phyloP scores from a whole-genome alignment of 768 basidiomycete genomes.

The Coprinopsis strossmayeri region DNA sequence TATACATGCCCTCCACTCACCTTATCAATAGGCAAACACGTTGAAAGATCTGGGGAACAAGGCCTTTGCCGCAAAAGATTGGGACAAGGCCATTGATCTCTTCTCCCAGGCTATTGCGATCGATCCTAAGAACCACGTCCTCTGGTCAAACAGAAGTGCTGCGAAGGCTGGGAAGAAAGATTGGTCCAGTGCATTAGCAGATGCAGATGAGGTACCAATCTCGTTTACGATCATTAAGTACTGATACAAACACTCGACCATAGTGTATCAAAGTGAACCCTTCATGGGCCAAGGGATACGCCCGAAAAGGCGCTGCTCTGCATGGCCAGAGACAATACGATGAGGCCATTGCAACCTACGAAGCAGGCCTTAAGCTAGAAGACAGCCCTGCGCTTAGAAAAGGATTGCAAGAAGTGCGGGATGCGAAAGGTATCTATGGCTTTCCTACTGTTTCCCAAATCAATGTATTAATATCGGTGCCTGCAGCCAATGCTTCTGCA shows the following conservation, averaged over 20 bases:
- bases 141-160: slow-evolving; percentile 91
- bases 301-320: slow-evolving; percentile 87
- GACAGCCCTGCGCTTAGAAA: slow-evolving; percentile 78
- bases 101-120: slow-evolving; percentile 79
- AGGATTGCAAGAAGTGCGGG: slow-evolving; percentile 83
- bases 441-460: no score
- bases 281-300: slow-evolving; percentile 85
- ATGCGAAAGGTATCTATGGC: slow-evolving; percentile 83
- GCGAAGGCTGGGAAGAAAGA: slow-evolving; percentile 82
- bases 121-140: slow-evolving; percentile 79
- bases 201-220: slow-evolving; percentile 78
- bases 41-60: slow-evolving; percentile 95
- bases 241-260: slow-evolving; percentile 5
- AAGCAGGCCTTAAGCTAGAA: slow-evolving; percentile 75
- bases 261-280: slow-evolving; percentile 79
- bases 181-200: slow-evolving; percentile 69
- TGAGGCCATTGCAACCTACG: slow-evolving; percentile 81
- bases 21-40: slow-evolving; percentile 34
- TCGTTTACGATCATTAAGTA: background rate
- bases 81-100: slow-evolving; percentile 78
- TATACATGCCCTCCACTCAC: background rate
- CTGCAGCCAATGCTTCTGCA: slow-evolving; percentile 29
- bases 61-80: slow-evolving; percentile 90
- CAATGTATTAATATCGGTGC: no score
- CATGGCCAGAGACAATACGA: slow-evolving; percentile 76